phyloP scores from a whole-genome alignment of 495 filamentous ascomycete species.

The Amniculicola lignicola region DNA sequence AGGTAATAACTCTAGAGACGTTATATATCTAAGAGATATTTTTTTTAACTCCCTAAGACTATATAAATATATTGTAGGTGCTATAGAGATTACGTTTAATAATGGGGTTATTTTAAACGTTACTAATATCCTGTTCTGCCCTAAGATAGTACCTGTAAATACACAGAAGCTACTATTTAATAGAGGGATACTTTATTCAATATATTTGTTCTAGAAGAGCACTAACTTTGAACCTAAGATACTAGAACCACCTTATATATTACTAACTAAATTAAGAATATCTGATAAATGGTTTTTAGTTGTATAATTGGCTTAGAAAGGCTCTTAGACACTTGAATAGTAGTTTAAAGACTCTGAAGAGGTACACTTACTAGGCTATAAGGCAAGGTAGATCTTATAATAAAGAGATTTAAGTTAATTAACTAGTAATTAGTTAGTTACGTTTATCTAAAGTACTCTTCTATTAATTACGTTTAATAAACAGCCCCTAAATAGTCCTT shows the following conservation, averaged over 20 bases:
- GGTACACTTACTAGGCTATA: slow-evolving; percentile 4
- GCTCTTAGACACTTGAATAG: slow-evolving; percentile 10
- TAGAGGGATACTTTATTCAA: slow-evolving; percentile 13
- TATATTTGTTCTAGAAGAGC: slow-evolving; percentile 20
- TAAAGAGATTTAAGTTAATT: slow-evolving; percentile 10
- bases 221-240: slow-evolving; percentile 7
- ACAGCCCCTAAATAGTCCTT: neutral
- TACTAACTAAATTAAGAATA: slow-evolving; percentile 15
- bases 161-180: slow-evolving; percentile 14
- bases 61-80: slow-evolving; percentile 12
- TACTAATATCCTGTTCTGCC: slow-evolving; percentile 15
- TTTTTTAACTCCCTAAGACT: slow-evolving; percentile 11
- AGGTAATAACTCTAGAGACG: slow-evolving; percentile 15
- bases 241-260: slow-evolving; percentile 17
- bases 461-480: neutral
- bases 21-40: slow-evolving; percentile 15
- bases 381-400: slow-evolving; percentile 12
- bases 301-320: slow-evolving; percentile 9
- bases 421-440: neutral
- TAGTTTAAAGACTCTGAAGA: slow-evolving; percentile 19
- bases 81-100: slow-evolving; percentile 15
- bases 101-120: slow-evolving; percentile 15
- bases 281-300: slow-evolving; percentile 15
- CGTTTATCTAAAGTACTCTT: neutral
- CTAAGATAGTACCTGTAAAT: slow-evolving; percentile 17